Evolutionary conservation across 2,329 filamentous ascomycete genomes (phyloP).

Genomic region (Sporothrix luriei): DNA sequence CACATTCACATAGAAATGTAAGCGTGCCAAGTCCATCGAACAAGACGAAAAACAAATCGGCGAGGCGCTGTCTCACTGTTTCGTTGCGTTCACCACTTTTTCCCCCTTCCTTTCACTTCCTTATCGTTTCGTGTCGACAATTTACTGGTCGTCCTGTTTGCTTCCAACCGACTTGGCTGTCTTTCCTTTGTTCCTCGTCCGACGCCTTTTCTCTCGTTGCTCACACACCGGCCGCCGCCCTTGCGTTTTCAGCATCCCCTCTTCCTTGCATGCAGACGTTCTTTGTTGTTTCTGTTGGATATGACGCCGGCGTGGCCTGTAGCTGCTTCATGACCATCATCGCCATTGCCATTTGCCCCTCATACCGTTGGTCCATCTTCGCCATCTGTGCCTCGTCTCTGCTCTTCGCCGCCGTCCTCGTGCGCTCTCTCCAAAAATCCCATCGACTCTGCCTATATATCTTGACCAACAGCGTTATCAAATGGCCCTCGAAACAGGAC

Average conservation of each 20-base stretch:
- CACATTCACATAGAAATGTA: conserved; percentile 7
- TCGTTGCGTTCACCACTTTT: conserved; percentile 15
- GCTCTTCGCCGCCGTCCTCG: not conserved
- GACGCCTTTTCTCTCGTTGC: not conserved
- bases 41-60: not conserved
- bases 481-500: too few relatives aligned
- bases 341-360: not conserved
- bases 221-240: not conserved
- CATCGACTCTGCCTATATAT: not conserved
- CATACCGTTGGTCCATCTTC: not conserved
- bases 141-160: not conserved
- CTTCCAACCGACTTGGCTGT: not conserved
- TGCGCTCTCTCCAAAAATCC: not conserved
- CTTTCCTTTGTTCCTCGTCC: not conserved
- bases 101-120: not conserved
- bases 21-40: not conserved
- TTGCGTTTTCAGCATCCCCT: conserved; percentile 5
- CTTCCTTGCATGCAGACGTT: not conserved
- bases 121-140: not conserved
- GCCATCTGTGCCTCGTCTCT: too few relatives aligned
- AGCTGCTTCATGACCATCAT: not conserved
- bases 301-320: not conserved
- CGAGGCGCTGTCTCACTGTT: not conserved
- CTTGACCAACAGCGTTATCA: not conserved
- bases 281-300: conserved; percentile 9